Conservation (phyloP, 331 rosid species). For the Saraca asoca region DNA sequence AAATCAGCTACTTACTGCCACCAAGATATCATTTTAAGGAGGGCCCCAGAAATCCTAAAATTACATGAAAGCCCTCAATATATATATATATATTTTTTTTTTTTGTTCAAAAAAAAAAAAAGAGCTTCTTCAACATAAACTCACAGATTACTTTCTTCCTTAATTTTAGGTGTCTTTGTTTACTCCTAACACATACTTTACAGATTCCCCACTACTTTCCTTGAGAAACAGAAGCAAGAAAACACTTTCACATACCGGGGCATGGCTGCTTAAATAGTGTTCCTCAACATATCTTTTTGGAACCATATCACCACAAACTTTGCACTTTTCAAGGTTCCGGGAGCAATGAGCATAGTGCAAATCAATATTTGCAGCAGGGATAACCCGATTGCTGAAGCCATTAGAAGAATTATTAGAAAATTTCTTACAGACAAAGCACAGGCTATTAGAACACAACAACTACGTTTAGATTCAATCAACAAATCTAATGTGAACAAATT, state of each 20-base stretch:
- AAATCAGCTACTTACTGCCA: slow-evolving; percentile 7
- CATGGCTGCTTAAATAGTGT: slow-evolving; percentile 83
- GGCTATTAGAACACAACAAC: background rate
- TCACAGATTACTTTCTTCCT: background rate
- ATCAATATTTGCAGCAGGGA: slow-evolving; percentile 77
- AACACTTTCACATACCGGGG: slow-evolving; percentile 68
- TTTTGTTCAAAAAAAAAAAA: background rate
- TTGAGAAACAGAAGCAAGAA: background rate
- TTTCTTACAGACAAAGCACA: background rate
- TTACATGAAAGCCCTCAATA: background rate
- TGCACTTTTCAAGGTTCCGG: slow-evolving; percentile 83
- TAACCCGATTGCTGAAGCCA: slow-evolving; percentile 58
- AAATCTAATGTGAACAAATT: background rate
- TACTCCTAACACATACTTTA: slow-evolving; percentile 16
- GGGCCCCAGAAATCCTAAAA: background rate
- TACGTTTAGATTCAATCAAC: slow-evolving; percentile 4
- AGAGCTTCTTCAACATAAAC: background rate
- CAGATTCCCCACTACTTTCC: slow-evolving; percentile 1
- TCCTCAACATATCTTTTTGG: slow-evolving; percentile 68
- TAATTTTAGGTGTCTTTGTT: background rate
- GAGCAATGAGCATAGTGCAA: slow-evolving; percentile 86
- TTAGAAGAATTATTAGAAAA: slow-evolving; percentile 23
- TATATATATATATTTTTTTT: too few species aligned
- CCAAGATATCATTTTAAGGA: slow-evolving; percentile 14
- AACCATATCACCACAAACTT: slow-evolving; percentile 85